A percentile compares a stretch with the other conserved stretches of the same genome.
Evolutionary conservation across 495 filamentous ascomycete genomes (phyloP).

Genomic region (Clavariopsis aquatica): DNA sequence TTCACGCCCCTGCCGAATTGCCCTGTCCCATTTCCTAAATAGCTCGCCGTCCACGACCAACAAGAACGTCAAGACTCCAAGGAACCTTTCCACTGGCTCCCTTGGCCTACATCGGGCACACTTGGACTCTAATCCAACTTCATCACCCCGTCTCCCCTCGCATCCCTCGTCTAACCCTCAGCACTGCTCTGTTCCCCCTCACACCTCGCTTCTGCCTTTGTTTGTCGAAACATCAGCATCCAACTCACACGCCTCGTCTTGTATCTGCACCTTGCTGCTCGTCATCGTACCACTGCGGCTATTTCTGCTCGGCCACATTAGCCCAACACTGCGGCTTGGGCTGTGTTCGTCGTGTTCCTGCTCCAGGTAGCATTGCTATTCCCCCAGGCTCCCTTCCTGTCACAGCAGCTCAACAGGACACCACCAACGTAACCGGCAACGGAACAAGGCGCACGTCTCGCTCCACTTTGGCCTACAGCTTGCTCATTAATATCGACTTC

Average conservation of each 20-base stretch:
- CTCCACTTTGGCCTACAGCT: conserved; percentile 25
- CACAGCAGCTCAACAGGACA: conserved; percentile 6
- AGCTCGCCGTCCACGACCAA: conserved; percentile 34
- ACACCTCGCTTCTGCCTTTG: conserved; percentile 24
- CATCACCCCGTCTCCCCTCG: conserved; percentile 24
- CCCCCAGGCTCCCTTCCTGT: conserved; percentile 24
- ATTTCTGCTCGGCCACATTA: conserved; percentile 34
- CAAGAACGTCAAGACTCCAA: conserved; percentile 20
- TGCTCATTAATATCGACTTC: conserved; percentile 28
- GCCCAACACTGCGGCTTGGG: conserved; percentile 33
- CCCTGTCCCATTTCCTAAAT: conserved; percentile 36
- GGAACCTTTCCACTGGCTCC: conserved; percentile 31
- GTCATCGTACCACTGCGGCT: conserved; percentile 21
- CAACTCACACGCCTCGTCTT: conserved; percentile 23
- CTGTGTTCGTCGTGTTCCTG: conserved; percentile 9
- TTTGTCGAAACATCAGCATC: conserved; percentile 23
- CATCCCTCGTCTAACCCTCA: conserved; percentile 19
- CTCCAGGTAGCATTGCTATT: conserved; percentile 16
- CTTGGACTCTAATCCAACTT: conserved; percentile 27
- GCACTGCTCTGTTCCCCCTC: conserved; percentile 21
- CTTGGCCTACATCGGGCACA: conserved; percentile 30
- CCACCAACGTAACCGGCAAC: conserved; percentile 30
- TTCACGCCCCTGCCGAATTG: conserved; percentile 37
- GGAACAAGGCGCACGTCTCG: conserved; percentile 14
- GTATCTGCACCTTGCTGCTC: conserved; percentile 8